phyloP scores from a whole-genome alignment of 305 asterid genomes.

The Salvia sclarea region DNA sequence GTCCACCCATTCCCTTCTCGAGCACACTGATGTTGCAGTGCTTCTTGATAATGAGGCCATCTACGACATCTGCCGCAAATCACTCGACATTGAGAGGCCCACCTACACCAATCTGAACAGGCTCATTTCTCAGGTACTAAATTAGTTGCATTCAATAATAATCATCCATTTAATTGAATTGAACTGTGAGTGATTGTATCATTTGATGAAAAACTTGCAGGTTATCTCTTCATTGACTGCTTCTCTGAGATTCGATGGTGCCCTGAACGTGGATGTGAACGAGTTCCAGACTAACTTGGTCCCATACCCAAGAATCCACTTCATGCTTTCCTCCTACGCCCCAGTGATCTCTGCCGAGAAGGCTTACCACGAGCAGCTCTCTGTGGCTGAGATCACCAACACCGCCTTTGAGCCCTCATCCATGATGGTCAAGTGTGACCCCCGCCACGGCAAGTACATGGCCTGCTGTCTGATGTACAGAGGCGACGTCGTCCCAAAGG shows the following conservation, averaged over 20 bases:
- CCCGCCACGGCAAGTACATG: conserved; percentile 91
- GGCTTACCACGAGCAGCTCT: conserved; percentile 89
- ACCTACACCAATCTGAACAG: conserved; percentile 90
- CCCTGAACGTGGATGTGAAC: conserved; percentile 82
- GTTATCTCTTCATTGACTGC: conserved; percentile 89
- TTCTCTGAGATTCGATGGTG: conserved; percentile 84
- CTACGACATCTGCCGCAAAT: conserved; percentile 90
- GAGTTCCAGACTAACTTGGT: conserved; percentile 94
- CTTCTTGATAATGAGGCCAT: conserved; percentile 86
- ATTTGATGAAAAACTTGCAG: conserved; percentile 32
- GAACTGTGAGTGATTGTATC: background rate
- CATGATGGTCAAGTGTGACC: conserved; percentile 94
- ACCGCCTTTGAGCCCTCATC: conserved; percentile 93
- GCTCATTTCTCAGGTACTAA: conserved; percentile 79
- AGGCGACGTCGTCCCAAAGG: conserved; percentile 91
- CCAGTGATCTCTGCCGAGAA: conserved; percentile 86
- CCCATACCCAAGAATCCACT: conserved; percentile 93
- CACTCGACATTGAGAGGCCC: conserved; percentile 87
- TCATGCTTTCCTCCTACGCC: conserved; percentile 92
- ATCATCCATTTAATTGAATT: background rate
- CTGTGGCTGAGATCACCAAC: conserved; percentile 88
- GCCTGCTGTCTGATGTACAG: conserved; percentile 94
- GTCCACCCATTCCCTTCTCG: conserved; percentile 85
- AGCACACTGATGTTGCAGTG: conserved; percentile 92
- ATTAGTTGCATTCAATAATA: background rate